These are phyloP conservation scores for Gremmenia infestans DNA, from an alignment of 2,329 filamentous ascomycete genomes.

Conservation along the genomic window DNA sequence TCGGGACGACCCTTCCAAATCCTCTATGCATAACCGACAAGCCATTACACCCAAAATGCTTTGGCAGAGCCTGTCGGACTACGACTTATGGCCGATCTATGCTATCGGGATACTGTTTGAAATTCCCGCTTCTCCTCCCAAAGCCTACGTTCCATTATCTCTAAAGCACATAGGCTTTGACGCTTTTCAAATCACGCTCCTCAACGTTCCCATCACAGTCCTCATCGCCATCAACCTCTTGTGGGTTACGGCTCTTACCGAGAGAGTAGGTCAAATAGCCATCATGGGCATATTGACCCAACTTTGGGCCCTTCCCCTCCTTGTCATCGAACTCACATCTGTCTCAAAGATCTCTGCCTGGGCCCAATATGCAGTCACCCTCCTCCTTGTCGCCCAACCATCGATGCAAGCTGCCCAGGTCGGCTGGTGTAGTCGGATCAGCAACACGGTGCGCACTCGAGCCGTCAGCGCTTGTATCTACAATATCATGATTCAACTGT, in stretches of 20 bases:
- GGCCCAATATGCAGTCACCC: constrained; percentile 35
- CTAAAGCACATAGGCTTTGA: constrained; percentile 33
- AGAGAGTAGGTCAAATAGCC: constrained; percentile 36
- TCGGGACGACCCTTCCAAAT: constrained; percentile 46
- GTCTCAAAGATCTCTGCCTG: constrained; percentile 23
- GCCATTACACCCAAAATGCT: constrained; percentile 46
- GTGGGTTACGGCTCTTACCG: constrained; percentile 41
- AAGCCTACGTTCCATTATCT: constrained; percentile 50
- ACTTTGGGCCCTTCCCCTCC: constrained; percentile 38
- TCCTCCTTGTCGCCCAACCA: constrained; percentile 25
- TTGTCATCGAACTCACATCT: constrained; percentile 25
- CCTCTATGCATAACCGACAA: constrained; percentile 56
- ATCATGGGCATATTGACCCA: constrained; percentile 33
- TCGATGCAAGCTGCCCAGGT: constrained; percentile 30
- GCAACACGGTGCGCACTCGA: constrained; percentile 56
- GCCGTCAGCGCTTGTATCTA: constrained; percentile 60
- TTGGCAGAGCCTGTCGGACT: constrained; percentile 51
- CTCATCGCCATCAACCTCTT: constrained; percentile 42
- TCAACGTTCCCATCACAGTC: constrained; percentile 42
- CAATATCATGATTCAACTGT: constrained; percentile 45
- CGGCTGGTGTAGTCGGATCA: constrained; percentile 49
- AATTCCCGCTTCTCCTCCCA: constrained; percentile 44
- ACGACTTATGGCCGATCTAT: constrained; percentile 54
- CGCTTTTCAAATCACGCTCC: constrained; percentile 41
- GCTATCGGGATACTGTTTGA: constrained; percentile 42